Base-by-base conservation (phyloP, 2,329 filamentous ascomycete genomes). In the Ophidiomyces ophidiicola region DNA sequence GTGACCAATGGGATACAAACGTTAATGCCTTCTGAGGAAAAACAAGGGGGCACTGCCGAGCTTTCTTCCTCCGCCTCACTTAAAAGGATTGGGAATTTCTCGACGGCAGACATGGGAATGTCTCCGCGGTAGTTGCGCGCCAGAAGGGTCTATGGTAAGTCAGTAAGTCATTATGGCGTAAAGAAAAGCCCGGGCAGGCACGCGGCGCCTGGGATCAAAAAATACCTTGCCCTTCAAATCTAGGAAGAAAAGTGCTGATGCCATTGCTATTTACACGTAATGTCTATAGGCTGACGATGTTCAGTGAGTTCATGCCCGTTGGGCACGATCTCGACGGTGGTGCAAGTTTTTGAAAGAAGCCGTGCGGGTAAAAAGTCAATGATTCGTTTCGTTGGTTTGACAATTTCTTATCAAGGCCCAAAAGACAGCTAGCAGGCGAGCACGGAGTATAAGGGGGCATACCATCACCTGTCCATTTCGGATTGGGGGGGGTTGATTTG, bases 21-120 rank as follows among this genome's bases (percentile, higher is more conserved):
- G 64, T 98, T 98, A 69, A 98, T 94, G 60, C 90, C 90, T 67
- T 98, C 90, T 62, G 92, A 82, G 29, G 87, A 94, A 71, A 98
- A 96, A 66, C 90, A 98, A 48, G 90, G 90, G 40, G 90, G 86
- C 2, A 96, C 90, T 46, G 87, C 87, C 32, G 88, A 96, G 52
- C 85, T 94, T 64, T 98, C 90, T 76, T 98, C 90, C 78, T 98
- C 90, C 53, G 90, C 90, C 68, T 98, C 90, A 64, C 83, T 93
- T 39, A 98, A 78, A 44, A 98, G 80, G 53, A 94, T 69, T 30
- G 90, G 90, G 61, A 98, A 98, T 63, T 93, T 92, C 67, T 98
- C 90, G 55, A 98, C 90, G 24, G 90, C 90, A 43, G 86, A 93
- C 90, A 98, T 96, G 63, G 90, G 90, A 49, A 98, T 93, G 55